Evolutionary conservation across 2,329 filamentous ascomycete species (phyloP).

Genomic region (Aspergillus sp.): DNA sequence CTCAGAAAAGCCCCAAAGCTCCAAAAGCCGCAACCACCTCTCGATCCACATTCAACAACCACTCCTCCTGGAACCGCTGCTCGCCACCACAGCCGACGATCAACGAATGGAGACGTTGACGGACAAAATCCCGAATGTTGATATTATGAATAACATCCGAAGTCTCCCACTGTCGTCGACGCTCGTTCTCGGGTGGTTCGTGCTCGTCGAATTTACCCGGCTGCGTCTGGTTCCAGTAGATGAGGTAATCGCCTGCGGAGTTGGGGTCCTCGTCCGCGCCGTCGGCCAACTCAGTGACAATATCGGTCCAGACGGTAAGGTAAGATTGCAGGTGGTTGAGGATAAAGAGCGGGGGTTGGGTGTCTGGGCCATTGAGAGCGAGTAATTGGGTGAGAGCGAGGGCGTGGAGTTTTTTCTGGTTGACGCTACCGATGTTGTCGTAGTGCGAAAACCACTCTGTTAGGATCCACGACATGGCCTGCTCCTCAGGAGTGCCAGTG

Average conservation of each 20-base stretch:
- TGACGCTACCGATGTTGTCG: conserved; percentile 40
- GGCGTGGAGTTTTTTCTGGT: conserved; percentile 41
- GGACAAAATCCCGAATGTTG: conserved; percentile 39
- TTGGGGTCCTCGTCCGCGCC: conserved; percentile 30
- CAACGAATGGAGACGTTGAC: conserved; percentile 33
- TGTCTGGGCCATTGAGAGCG: conserved; percentile 26
- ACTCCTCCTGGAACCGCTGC: conserved; percentile 35
- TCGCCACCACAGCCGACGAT: conserved; percentile 34
- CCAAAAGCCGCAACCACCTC: conserved; percentile 35
- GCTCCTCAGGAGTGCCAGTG: conserved; percentile 24
- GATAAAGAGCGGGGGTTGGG: conserved; percentile 33
- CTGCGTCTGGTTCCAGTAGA: conserved; percentile 30
- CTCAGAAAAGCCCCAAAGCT: conserved; percentile 28
- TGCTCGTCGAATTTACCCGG: conserved; percentile 26
- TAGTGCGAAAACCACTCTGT: conserved; percentile 43
- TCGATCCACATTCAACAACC: conserved; percentile 37
- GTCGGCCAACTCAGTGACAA: conserved; percentile 38
- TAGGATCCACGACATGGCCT: conserved; percentile 36
- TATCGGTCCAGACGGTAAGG: conserved; percentile 40
- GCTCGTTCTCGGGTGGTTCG: conserved; percentile 34
- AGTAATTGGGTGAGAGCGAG: conserved; percentile 41
- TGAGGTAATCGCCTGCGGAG: conserved; percentile 34
- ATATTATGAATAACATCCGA: conserved; percentile 37
- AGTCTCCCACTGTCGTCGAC: conserved; percentile 33
- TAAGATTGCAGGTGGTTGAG: conserved; percentile 40